phyloP scores from a whole-genome alignment of 2,329 filamentous ascomycete genomes.

The Macroventuria anomochaeta region DNA sequence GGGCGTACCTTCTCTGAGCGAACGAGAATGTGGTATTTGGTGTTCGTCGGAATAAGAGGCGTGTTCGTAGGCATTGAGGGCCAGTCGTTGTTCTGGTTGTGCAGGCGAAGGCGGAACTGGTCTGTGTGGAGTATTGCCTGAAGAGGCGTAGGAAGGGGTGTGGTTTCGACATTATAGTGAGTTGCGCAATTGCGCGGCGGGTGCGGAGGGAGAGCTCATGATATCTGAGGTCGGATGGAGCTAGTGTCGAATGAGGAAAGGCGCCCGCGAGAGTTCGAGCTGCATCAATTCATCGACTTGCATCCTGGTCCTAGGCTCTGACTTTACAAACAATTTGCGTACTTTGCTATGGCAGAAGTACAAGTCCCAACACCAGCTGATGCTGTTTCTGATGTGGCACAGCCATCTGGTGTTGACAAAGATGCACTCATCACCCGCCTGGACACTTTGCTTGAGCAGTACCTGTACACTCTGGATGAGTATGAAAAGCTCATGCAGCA shows the following conservation, averaged over 20 bases:
- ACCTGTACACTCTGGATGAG: constrained; percentile 70
- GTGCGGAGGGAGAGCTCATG: neutral
- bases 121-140: constrained; percentile 32
- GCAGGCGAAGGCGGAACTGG: constrained; percentile 9
- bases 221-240: neutral
- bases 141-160: constrained; percentile 45
- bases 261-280: constrained; percentile 21
- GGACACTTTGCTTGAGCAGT: constrained; percentile 68
- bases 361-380: neutral
- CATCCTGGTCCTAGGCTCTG: neutral
- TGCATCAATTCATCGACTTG: neutral
- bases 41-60: constrained; percentile 24
- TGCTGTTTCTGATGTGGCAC: too few relatives aligned
- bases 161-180: constrained; percentile 41
- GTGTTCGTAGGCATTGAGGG: constrained; percentile 46
- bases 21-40: constrained; percentile 25
- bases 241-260: constrained; percentile 25
- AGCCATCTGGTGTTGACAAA: constrained; percentile 13
- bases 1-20: constrained; percentile 26
- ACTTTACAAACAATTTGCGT: neutral
- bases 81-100: constrained; percentile 25
- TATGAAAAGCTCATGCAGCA: constrained; percentile 67
- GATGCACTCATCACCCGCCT: constrained; percentile 54
- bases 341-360: neutral
- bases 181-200: constrained; percentile 1